Conservation (phyloP, 495 filamentous ascomycete genomes). For the Chaetomidium leptoderma region DNA sequence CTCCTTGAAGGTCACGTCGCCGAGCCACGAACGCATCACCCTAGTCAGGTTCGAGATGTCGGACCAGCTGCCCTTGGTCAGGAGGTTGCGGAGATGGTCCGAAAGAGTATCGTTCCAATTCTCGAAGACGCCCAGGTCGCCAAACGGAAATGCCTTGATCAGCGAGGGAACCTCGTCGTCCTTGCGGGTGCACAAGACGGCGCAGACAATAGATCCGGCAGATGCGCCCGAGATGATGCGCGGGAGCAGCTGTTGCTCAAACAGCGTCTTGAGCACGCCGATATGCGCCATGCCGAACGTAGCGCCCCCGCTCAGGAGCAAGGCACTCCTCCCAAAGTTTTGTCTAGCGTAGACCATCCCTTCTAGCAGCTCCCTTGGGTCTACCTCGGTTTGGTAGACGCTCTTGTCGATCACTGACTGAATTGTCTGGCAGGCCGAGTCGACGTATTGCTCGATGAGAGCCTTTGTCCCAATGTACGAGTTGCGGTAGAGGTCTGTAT, state of each 20-base stretch:
- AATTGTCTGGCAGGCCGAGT: constrained; percentile 69
- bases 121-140: constrained; percentile 81
- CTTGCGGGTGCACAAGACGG: constrained; percentile 76
- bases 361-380: constrained; percentile 59
- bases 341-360: constrained; percentile 68
- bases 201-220: constrained; percentile 88
- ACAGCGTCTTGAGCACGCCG: constrained; percentile 85
- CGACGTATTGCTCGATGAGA: constrained; percentile 82
- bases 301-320: constrained; percentile 83
- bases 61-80: constrained; percentile 77
- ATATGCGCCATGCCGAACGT: constrained; percentile 97
- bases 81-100: constrained; percentile 65
- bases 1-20: constrained; percentile 91
- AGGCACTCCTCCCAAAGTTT: constrained; percentile 81
- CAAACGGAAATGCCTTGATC: constrained; percentile 69
- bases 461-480: constrained; percentile 82
- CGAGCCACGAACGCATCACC: constrained; percentile 74
- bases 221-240: constrained; percentile 92
- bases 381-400: constrained; percentile 48
- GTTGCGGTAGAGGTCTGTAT: constrained; percentile 75
- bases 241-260: constrained; percentile 69
- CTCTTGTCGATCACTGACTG: constrained; percentile 63
- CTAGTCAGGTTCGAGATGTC: constrained; percentile 75
- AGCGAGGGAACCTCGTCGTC: constrained; percentile 79
- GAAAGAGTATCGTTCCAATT: constrained; percentile 63